Base-by-base conservation (phyloP, 1,284 basidiomycete genomes). In the Coniophora puteana region DNA sequence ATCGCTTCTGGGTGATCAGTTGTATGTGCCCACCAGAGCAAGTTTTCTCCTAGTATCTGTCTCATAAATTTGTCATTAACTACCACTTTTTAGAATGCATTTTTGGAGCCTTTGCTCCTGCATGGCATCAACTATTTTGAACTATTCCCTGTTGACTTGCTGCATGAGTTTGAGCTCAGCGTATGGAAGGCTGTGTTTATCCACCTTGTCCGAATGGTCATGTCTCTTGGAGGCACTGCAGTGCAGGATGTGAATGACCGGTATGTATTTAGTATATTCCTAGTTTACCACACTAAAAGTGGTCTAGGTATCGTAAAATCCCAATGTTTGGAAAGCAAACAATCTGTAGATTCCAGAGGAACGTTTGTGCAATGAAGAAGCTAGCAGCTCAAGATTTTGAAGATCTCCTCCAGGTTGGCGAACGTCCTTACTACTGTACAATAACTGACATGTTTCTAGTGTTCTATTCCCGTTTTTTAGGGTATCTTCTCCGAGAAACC, bases 401-500 rank as follows among this genome's bases (percentile, higher is more conserved):
- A n/a, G 42, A 44, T 14, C 21, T 44, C 8, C 24, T 44, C 8
- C 38, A 44, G 29, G 41, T 44, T 6, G 13, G 24, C 18, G 6
- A 21, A 1, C 17, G 4, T 24, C n/a, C 8, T 28, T 36, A 1
- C 4, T n/a, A n/a, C 12, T 3, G 8, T n/a, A n/a, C n/a, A n/a
- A n/a, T n/a, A 36, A 18, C 26, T 35, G 35, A 37, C 25, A 12
- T 10, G 13, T 8, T 10, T 26, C 16, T 27, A 61, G 55, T 63
- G 59, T 20, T 36, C 47, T 1, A 52, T 64, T 0, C 59, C 58
- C 0, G 51, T 30, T 0, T 52, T 63, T 14, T 45, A 62, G 22
- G 52, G 44, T 22, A 41, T 2, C 38, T 63, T 1, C 42, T 63
- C 4, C 3, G 32, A 0, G 37, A 43, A 24, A 7, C 42, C n/a